Base-by-base conservation (phyloP, 2,329 filamentous ascomycete species). In the Acrodontium crateriforme region DNA sequence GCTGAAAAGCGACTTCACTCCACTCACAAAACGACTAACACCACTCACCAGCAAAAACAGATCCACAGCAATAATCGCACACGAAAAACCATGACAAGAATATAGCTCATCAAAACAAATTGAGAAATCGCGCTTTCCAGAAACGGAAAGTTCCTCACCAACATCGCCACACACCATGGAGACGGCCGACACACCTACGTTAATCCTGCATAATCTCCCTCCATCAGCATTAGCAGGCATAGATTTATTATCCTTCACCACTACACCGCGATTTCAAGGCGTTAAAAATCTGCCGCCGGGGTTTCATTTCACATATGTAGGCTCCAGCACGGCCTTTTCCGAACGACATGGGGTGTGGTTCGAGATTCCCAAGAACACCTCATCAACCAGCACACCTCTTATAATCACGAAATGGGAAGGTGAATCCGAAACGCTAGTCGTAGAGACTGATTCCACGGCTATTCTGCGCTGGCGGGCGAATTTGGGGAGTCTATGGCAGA, bases 301-400 rank as follows among this genome's bases (percentile, higher is more conserved):
- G 23, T 60, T 65, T 44, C 72, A 76, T 44, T 74, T 76, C 38
- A 50, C 73, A 11, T 77, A 74, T 45, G 68, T 63, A 0, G 65
- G 69, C 14, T 63, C 65, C 12, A 71, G 67, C 30, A 60, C 62
- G 27, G 66, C 64, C 3, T 57, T 73, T 9, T 74, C 71, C 0
- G 56, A 75, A 16, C 62, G 72, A n/a, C 63, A 69, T 32, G 72
- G 72, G 7, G 58, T 64, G 18, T 77, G 72, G 72, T 68, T 74
- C 44, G 58, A 62, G 26, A 56, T 74, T 13, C 25, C 27, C 7
- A 18, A 24, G 12, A 53, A 16, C 12, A 26, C 34, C 9, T 22
- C 33, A 14, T 28, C 30, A 3, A 24, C 32, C 7, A 24, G 24
- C 3, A 30, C 18, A 15, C 49, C 52, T 12, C 54, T 71, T 2